Evolutionary conservation across 176 grass and related monocot genomes (phyloP).

Genomic region (Raddia distichophylla): DNA sequence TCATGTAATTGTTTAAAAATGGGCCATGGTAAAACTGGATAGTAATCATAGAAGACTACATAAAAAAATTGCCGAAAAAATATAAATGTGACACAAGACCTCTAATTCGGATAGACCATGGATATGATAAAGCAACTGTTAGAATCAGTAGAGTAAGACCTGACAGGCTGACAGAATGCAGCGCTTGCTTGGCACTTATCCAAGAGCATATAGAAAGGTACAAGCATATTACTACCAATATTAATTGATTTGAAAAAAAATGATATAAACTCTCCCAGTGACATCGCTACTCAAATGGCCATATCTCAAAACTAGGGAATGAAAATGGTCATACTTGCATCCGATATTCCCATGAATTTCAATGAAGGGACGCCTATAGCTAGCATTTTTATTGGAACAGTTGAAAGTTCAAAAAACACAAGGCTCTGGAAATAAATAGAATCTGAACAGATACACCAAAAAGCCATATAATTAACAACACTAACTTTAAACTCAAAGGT

Average conservation of each 20-base stretch:
- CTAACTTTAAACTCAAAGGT: background rate
- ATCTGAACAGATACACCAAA: conserved; percentile 6
- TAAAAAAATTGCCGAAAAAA: background rate
- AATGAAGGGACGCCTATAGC: background rate
- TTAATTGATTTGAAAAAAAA: background rate
- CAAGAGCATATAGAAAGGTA: background rate
- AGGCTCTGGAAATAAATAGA: conserved; percentile 1
- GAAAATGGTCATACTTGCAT: background rate
- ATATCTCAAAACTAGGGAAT: conserved; percentile 23
- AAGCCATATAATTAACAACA: background rate
- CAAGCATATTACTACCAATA: background rate
- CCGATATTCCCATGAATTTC: conserved; percentile 15
- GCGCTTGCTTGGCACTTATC: conserved; percentile 13
- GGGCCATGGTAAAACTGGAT: background rate
- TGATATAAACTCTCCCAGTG: background rate
- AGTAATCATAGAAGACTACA: background rate
- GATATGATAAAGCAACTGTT: background rate
- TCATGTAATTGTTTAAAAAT: background rate
- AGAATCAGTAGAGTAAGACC: background rate
- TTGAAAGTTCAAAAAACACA: background rate
- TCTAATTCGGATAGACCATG: background rate
- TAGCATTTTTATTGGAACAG: conserved; percentile 17
- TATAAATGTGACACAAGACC: background rate
- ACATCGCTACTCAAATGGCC: background rate
- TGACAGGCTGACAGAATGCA: conserved; percentile 10